A percentile compares a stretch with the other conserved stretches of the same genome.
Conservation (phyloP, 352 stramenopile genomes). For the Pythium coloratum region DNA sequence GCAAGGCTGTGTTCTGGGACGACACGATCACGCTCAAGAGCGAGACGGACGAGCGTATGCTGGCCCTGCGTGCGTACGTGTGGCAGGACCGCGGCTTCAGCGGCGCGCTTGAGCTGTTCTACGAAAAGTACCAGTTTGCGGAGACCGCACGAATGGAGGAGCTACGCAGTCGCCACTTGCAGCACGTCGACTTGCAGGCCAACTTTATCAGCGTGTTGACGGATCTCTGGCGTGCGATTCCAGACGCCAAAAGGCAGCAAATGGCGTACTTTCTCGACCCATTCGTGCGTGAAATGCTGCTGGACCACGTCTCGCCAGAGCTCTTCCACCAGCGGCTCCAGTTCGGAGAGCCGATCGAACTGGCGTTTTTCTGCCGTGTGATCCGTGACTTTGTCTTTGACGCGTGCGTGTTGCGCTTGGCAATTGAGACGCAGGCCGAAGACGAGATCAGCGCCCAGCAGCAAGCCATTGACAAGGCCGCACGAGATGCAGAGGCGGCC, state of each 20-base stretch:
- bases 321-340: constrained; percentile 26
- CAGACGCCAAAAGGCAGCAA: constrained; percentile 43
- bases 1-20: constrained; percentile 67
- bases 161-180: constrained; percentile 50
- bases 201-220: constrained; percentile 44
- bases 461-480: constrained; percentile 19
- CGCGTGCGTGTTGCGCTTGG: constrained; percentile 51
- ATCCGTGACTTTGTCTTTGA: constrained; percentile 63
- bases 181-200: constrained; percentile 39
- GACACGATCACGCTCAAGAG: constrained; percentile 56
- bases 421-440: constrained; percentile 43
- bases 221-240: constrained; percentile 63
- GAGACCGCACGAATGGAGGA: constrained; percentile 75
- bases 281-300: constrained; percentile 65
- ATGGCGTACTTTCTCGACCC: constrained; percentile 61
- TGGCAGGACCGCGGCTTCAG: constrained; percentile 44
- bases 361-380: constrained; percentile 54
- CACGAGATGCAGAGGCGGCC: constrained; percentile 17
- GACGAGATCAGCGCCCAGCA: constrained; percentile 30
- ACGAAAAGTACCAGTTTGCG: constrained; percentile 76
- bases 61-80: constrained; percentile 41
- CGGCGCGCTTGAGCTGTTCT: constrained; percentile 61
- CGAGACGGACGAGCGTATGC: constrained; percentile 54
- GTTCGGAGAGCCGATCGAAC: constrained; percentile 45
- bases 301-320: constrained; percentile 41